Evolutionary conservation across 2,329 filamentous ascomycete species (phyloP).

Genomic region (Pseudophaeomoniella oleicola): DNA sequence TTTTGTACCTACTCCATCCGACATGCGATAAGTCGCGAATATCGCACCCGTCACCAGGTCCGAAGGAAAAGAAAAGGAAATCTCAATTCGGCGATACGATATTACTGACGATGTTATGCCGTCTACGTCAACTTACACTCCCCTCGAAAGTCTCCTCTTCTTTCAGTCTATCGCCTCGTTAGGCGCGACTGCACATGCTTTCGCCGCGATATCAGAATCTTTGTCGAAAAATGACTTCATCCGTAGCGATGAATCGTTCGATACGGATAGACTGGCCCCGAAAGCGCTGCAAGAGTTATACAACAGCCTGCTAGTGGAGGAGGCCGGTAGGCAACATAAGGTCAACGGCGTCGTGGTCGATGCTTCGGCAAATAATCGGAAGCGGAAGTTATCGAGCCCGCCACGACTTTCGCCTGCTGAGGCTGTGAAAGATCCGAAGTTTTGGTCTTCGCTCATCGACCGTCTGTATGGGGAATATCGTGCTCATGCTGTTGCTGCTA

Average conservation of each 20-base stretch:
- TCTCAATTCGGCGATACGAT: not conserved
- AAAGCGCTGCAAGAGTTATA: constrained; percentile 71
- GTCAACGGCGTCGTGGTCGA: constrained; percentile 8
- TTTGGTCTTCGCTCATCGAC: constrained; percentile 55
- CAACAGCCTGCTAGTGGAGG: constrained; percentile 59
- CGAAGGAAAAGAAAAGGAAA: no score
- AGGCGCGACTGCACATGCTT: constrained; percentile 51
- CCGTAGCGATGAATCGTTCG: constrained; percentile 54
- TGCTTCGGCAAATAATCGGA: constrained; percentile 33
- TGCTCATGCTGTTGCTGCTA: constrained; percentile 51
- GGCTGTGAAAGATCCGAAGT: constrained; percentile 48
- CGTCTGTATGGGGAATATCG: constrained; percentile 64
- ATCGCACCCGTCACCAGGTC: no score
- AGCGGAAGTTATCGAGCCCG: constrained; percentile 59
- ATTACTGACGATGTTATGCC: constrained; percentile 34
- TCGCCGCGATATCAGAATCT: constrained; percentile 57
- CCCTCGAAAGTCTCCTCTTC: constrained; percentile 72
- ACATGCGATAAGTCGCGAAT: not conserved
- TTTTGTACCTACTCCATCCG: no score
- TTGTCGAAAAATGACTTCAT: constrained; percentile 63
- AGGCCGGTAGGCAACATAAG: constrained; percentile 28
- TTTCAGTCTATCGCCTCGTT: constrained; percentile 64
- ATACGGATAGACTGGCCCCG: constrained; percentile 58
- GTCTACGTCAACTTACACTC: constrained; percentile 55
- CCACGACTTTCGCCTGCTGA: constrained; percentile 51